A percentile compares a stretch with the other conserved stretches of the same genome.
Conservation (phyloP, 768 basidiomycete genomes). For the Psilocybe tampanensis region DNA sequence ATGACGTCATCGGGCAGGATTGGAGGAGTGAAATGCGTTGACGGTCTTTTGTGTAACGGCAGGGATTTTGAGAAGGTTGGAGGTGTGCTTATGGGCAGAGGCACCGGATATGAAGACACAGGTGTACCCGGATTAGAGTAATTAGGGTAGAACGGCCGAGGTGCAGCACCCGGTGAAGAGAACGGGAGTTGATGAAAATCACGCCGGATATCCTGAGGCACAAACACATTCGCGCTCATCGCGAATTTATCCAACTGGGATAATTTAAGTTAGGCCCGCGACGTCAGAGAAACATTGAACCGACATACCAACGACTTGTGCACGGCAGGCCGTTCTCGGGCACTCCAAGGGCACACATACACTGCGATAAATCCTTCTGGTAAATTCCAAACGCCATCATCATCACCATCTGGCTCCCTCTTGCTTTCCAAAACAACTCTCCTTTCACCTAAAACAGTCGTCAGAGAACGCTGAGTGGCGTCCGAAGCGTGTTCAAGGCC, state of each 20-base stretch:
- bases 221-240: constrained; percentile 65
- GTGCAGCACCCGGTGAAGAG: constrained; percentile 13
- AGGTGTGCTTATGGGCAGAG: constrained; percentile 26
- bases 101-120: constrained; percentile 21
- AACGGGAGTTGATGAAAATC: constrained; percentile 36
- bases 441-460: constrained; percentile 52
- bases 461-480: constrained; percentile 59
- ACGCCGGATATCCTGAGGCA: constrained; percentile 45
- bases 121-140: constrained; percentile 34
- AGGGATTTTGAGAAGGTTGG: constrained; percentile 29
- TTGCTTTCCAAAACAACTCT: constrained; percentile 48
- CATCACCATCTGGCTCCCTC: constrained; percentile 3
- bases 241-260: constrained; percentile 76
- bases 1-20: constrained; percentile 23
- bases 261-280: no score
- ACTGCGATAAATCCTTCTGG: constrained; percentile 74
- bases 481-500: constrained; percentile 66
- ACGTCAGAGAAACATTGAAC: neutral
- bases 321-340: constrained; percentile 65
- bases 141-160: constrained; percentile 20
- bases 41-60: constrained; percentile 22
- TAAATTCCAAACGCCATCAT: constrained; percentile 50
- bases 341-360: constrained; percentile 69
- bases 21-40: constrained; percentile 15
- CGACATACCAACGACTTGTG: constrained; percentile 60